Evolutionary conservation across 495 filamentous ascomycete species (phyloP).

Genomic region (Ramalina peruviana): DNA sequence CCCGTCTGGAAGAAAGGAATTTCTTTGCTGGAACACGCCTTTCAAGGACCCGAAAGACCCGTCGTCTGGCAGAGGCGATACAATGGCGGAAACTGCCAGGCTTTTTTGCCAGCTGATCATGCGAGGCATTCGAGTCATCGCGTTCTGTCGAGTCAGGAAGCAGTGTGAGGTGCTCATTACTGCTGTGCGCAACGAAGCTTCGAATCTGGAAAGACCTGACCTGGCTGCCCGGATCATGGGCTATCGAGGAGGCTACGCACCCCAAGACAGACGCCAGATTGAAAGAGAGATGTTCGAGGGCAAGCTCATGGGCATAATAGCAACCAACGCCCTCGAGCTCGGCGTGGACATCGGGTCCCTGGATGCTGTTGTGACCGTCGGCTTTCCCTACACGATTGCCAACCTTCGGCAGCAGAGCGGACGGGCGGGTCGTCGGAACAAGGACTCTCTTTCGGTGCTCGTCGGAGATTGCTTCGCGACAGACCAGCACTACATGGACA

Average conservation of each 20-base stretch:
- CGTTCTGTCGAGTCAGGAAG: constrained; percentile 78
- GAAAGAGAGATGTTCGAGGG: constrained; percentile 97
- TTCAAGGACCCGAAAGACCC: constrained; percentile 84
- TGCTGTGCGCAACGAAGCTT: constrained; percentile 66
- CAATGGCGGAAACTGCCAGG: constrained; percentile 68
- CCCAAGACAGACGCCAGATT: constrained; percentile 80
- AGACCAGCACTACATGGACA: constrained; percentile 94
- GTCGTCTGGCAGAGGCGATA: constrained; percentile 70
- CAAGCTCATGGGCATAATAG: constrained; percentile 82
- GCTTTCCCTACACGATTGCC: constrained; percentile 90
- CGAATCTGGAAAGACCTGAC: constrained; percentile 55
- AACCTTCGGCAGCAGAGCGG: constrained; percentile 93
- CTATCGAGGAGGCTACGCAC: constrained; percentile 90
- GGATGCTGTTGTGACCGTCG: constrained; percentile 85
- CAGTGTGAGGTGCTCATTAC: constrained; percentile 76
- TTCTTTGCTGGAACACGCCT: constrained; percentile 95
- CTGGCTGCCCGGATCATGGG: constrained; percentile 76
- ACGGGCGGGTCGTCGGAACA: constrained; percentile 81
- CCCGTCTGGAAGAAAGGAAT: constrained; percentile 86
- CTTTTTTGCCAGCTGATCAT: constrained; percentile 85
- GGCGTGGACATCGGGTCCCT: constrained; percentile 93
- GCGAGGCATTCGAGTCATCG: constrained; percentile 82
- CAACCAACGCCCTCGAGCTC: constrained; percentile 83
- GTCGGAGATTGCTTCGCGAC: constrained; percentile 86
- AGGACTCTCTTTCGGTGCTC: constrained; percentile 82